Evolutionary conservation across 345 rosid species (phyloP).

Genomic region (Litchi chinensis): DNA sequence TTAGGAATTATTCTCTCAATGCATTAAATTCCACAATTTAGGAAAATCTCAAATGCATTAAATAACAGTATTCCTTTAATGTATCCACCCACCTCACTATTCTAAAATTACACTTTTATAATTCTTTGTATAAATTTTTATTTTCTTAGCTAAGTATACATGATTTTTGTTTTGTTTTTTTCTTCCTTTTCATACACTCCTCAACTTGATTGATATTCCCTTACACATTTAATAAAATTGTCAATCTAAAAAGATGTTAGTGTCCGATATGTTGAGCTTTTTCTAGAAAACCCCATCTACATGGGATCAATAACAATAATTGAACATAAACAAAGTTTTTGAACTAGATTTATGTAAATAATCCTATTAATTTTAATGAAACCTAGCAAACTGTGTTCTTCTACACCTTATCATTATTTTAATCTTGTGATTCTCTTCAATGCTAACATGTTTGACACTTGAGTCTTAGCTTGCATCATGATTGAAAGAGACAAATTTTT

Average conservation of each 20-base stretch:
- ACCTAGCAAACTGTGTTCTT: background rate
- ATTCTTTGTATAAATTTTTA: background rate
- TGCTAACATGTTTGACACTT: slow-evolving; percentile 7
- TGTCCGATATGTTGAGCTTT: background rate
- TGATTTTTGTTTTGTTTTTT: too few relatives aligned
- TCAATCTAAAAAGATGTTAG: background rate
- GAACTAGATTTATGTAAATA: background rate
- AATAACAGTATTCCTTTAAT: background rate
- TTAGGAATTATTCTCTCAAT: too few relatives aligned
- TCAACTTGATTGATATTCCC: background rate
- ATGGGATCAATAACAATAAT: background rate
- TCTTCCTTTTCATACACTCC: background rate
- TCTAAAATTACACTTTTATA: background rate
- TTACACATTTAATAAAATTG: too few relatives aligned
- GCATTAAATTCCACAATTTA: too few relatives aligned
- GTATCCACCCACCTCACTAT: background rate
- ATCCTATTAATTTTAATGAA: background rate
- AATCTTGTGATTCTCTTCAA: slow-evolving; percentile 6
- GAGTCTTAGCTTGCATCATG: background rate
- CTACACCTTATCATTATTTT: background rate
- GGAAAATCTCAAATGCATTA: too few relatives aligned
- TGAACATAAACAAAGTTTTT: slow-evolving; percentile 17
- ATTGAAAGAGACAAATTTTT: background rate
- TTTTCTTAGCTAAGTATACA: background rate
- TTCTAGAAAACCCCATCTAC: background rate